Conservation (phyloP, 2,329 filamentous ascomycete species). For the Claviceps arundinis region DNA sequence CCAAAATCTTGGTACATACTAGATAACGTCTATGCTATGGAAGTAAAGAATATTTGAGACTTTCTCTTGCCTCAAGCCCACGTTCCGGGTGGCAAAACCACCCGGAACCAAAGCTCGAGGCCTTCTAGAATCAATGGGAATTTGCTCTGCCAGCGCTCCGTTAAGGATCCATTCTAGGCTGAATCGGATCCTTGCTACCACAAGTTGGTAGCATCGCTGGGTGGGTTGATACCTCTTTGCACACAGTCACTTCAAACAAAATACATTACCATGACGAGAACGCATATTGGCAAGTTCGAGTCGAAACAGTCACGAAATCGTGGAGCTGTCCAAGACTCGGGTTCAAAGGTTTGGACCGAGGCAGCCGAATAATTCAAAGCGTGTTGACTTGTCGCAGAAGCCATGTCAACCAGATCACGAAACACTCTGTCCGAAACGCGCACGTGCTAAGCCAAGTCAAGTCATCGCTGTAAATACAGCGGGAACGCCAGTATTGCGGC, state of each 20-base stretch:
- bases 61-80: slow-evolving; percentile 29
- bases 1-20: no score
- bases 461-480: no score
- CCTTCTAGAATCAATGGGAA: slow-evolving; percentile 24
- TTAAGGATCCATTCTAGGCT: slow-evolving; percentile 60
- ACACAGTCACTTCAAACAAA: not conserved
- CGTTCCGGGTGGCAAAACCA: slow-evolving; percentile 14
- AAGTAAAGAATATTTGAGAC: slow-evolving; percentile 22
- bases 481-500: no score
- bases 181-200: slow-evolving; percentile 59
- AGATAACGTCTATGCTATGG: no score
- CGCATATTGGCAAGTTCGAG: not conserved
- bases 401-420: no score
- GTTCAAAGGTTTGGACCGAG: not conserved
- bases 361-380: no score
- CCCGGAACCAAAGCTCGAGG: slow-evolving; percentile 15
- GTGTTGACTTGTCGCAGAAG: no score
- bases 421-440: no score
- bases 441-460: no score
- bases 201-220: slow-evolving; percentile 60
- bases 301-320: not conserved
- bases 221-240: slow-evolving; percentile 7
- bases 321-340: not conserved
- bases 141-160: slow-evolving; percentile 65
- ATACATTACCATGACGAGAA: not conserved